These are phyloP conservation scores for Cadophora malorum DNA, from an alignment of 2,329 filamentous ascomycete genomes.

Conservation along the genomic window DNA sequence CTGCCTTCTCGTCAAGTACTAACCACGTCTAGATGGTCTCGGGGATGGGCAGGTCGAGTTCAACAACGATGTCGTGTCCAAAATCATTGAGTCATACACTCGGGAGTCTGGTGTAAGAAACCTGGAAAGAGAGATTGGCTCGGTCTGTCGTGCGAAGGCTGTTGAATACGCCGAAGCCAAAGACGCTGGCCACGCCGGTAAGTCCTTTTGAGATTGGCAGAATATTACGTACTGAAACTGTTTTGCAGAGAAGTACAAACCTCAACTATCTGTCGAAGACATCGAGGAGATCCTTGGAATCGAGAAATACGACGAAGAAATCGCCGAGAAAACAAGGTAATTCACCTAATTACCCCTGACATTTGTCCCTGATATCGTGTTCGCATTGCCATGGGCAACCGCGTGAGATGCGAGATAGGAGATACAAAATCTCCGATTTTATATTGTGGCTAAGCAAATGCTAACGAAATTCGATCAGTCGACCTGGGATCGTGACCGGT, in stretches of 20 bases:
- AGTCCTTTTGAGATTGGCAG: constrained; percentile 7
- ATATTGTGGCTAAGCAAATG: constrained; percentile 25
- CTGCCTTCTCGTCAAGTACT: constrained; percentile 28
- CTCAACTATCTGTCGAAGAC: constrained; percentile 76
- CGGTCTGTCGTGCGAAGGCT: constrained; percentile 92
- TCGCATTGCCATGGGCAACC: constrained; percentile 10
- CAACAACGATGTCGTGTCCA: constrained; percentile 84
- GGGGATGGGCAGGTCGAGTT: constrained; percentile 76
- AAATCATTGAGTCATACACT: constrained; percentile 95
- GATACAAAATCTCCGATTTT: constrained; percentile 29
- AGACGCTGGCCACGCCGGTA: constrained; percentile 64
- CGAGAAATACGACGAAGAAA: constrained; percentile 93
- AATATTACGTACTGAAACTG: constrained; percentile 19
- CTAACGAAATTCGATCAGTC: constrained; percentile 49
- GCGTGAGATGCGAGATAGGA: constrained; percentile 29
- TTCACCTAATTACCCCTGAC: constrained; percentile 19
- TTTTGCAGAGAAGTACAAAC: constrained; percentile 67
- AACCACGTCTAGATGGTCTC: constrained; percentile 66
- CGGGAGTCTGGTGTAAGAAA: constrained; percentile 96
- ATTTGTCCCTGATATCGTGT: constrained; percentile 20
- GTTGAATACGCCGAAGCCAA: constrained; percentile 93
- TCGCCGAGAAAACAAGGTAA: constrained; percentile 76
- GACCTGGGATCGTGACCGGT: constrained; percentile 93
- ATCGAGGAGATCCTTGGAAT: constrained; percentile 91
- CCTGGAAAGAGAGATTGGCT: constrained; percentile 92